A percentile compares a stretch with the other conserved stretches of the same genome.
Conservation (phyloP, 1,284 basidiomycete genomes). For the Cryptococcus hybrid region DNA sequence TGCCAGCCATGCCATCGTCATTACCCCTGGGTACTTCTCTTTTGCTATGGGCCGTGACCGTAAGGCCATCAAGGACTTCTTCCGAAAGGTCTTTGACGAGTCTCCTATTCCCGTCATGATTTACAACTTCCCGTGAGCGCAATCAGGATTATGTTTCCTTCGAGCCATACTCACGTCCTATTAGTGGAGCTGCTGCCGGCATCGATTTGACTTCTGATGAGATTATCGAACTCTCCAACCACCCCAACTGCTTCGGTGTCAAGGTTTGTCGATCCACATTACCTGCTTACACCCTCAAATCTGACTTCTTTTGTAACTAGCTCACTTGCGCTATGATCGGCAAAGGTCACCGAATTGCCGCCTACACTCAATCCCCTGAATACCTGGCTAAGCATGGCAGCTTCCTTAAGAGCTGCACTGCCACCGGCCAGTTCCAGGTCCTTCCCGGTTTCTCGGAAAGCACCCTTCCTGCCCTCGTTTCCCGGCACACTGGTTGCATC, state of each 20-base stretch:
- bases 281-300: background rate
- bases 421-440: conserved; percentile 43
- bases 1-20: conserved; percentile 62
- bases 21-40: conserved; percentile 52
- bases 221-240: conserved; percentile 66
- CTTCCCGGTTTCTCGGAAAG: conserved; percentile 50
- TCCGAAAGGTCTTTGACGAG: conserved; percentile 67
- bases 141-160: background rate
- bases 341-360: conserved; percentile 73
- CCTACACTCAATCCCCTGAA: conserved; percentile 47
- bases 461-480: conserved; percentile 57
- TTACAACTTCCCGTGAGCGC: conserved; percentile 78
- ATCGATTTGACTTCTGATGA: conserved; percentile 83
- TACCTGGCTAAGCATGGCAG: conserved; percentile 34
- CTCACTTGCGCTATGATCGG: conserved; percentile 82
- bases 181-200: conserved; percentile 62
- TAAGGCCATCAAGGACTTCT: conserved; percentile 51
- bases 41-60: conserved; percentile 52
- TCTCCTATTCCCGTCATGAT: conserved; percentile 83
- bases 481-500: conserved; percentile 62
- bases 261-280: conserved; percentile 52
- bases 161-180: background rate
- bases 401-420: conserved; percentile 24
- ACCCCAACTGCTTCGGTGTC: conserved; percentile 84
- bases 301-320: conserved; percentile 16